phyloP scores from a whole-genome alignment of 495 filamentous ascomycete genomes.

The Trichoderma virens region DNA sequence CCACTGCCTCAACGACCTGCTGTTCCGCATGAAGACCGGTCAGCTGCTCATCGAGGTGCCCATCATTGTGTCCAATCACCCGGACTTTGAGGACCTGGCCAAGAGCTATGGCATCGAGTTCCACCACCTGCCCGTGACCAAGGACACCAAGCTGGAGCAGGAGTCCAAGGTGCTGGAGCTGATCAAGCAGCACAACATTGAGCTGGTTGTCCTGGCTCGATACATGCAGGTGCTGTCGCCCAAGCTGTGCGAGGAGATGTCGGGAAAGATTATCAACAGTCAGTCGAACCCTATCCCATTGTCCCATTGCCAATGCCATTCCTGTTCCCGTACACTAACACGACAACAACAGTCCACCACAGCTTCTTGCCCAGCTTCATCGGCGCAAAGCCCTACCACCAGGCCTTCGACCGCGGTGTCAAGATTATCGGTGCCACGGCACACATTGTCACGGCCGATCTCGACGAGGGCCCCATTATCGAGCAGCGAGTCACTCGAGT shows the following conservation, averaged over 20 bases:
- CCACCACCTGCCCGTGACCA: constrained; percentile 62
- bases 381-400: constrained; percentile 75
- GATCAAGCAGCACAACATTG: constrained; percentile 52
- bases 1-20: constrained; percentile 72
- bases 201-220: constrained; percentile 67
- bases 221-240: constrained; percentile 79
- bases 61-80: constrained; percentile 65
- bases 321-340: too few relatives aligned
- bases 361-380: constrained; percentile 73
- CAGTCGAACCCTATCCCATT: not conserved
- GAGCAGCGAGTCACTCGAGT: constrained; percentile 67
- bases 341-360: constrained; percentile 51
- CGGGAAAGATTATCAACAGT: constrained; percentile 64
- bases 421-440: constrained; percentile 75
- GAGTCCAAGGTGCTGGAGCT: constrained; percentile 58
- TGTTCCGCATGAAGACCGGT: constrained; percentile 58
- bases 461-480: constrained; percentile 73
- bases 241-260: constrained; percentile 62
- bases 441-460: constrained; percentile 67
- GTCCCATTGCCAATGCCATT: too few relatives aligned
- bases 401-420: constrained; percentile 67
- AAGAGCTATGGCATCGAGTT: constrained; percentile 64
- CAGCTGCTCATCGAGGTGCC: constrained; percentile 62
- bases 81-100: constrained; percentile 59
- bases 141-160: constrained; percentile 60